phyloP scores from a whole-genome alignment of 768 basidiomycete genomes.

The Suillus tomentosus region DNA sequence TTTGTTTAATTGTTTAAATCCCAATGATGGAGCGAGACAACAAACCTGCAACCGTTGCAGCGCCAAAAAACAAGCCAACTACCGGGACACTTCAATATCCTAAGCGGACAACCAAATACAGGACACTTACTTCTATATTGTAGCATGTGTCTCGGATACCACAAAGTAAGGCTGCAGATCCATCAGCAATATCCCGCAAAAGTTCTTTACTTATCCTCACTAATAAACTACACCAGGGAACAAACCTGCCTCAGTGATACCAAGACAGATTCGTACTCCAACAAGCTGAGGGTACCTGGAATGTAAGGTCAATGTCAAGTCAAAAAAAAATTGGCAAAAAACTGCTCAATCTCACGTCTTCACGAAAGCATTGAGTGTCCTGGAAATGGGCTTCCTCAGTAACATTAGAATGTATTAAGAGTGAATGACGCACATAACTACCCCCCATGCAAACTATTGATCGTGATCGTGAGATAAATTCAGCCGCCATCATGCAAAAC shows the following conservation, averaged over 20 bases:
- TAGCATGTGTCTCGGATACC: constrained; percentile 66
- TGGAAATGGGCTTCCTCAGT: constrained; percentile 22
- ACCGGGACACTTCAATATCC: constrained; percentile 4
- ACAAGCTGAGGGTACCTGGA: constrained; percentile 63
- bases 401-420: not conserved
- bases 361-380: constrained; percentile 68
- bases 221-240: constrained; percentile 78
- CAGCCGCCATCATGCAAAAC: constrained; percentile 16
- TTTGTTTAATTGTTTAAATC: not conserved
- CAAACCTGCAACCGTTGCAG: constrained; percentile 58
- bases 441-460: constrained; percentile 55
- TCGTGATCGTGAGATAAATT: not conserved
- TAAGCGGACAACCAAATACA: too few species aligned
- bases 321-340: not conserved
- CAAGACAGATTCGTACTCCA: constrained; percentile 58
- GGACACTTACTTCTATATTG: constrained; percentile 44
- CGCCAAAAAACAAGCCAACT: constrained; percentile 64
- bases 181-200: not conserved
- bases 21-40: not conserved
- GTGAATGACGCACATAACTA: constrained; percentile 49
- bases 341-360: constrained; percentile 46
- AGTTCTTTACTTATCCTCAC: constrained; percentile 35
- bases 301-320: not conserved
- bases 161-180: constrained; percentile 53
- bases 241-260: constrained; percentile 67